Evolutionary conservation across 2,329 filamentous ascomycete species (phyloP), one percentile per base, ranked within the genome.

Genomic region (Fusarium robinianum): DNA sequence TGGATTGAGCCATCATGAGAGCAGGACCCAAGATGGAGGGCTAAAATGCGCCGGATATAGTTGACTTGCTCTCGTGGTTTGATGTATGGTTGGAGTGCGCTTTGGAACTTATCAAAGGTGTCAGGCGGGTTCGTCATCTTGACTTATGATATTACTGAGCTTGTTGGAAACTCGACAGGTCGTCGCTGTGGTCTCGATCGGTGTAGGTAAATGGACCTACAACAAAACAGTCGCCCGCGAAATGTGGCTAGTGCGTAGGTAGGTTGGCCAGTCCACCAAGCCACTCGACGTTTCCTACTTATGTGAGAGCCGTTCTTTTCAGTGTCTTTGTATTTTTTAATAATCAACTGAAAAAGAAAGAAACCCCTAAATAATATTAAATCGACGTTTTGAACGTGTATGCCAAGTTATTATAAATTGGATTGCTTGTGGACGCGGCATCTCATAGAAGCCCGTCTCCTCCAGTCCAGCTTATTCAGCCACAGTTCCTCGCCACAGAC

Each of bases 21-120:
- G 51, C 70, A 73, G 15, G 74, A 71, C 18, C 72, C 73, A 5
- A 85, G 67, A 51, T 83, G 74, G 14, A 77, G 71, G 27, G 78
- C 73, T 31, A 83, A 60, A 19, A 82, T 67, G 35, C 76, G 77
- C 49, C 79, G 73, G 42, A 85, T 78, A 32, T 77, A 76, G 23
- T 74, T 69, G 34, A 75, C 72, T 53, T 85, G 78, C 44, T 83
- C 79, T 17, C 80, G 74, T 18, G 77, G 73, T 37, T 78, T 79
- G 42, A 84, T 69, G 48, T 74, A 81, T 5, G 77, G 75, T 22
- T 71, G 67, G 15, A 85, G 69, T 12, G 64, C 67, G 26, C 67
- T 64, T 41, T 74, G 70, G 22, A 78, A 63, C 22, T 64, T 64
- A 33, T 68, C 59, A 41, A 61, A 36, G 8, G 48, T 51, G 23